phyloP scores from a whole-genome alignment of 306 rosid genomes.

The Myrica gale region DNA sequence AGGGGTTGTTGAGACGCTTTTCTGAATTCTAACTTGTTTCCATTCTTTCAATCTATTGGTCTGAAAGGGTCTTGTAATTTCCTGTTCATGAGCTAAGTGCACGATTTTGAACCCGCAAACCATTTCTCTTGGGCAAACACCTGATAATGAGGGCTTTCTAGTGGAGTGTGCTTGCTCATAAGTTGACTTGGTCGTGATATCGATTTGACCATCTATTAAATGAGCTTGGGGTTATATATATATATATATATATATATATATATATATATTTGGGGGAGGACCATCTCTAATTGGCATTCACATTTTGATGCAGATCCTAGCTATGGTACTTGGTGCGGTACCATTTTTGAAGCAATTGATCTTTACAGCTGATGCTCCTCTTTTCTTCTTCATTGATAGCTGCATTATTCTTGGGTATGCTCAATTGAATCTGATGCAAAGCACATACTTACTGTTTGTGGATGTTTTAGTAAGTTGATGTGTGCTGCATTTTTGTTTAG shows the following conservation, averaged over 20 bases:
- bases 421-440: constrained; percentile 23
- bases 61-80: not conserved
- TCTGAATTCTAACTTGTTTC: not conserved
- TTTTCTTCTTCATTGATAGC: constrained; percentile 94
- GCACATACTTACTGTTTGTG: constrained; percentile 11
- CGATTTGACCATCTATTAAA: too few species aligned
- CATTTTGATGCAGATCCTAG: constrained; percentile 64
- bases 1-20: not conserved
- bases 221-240: too few species aligned
- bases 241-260: too few species aligned
- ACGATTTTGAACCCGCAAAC: not conserved
- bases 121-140: not conserved
- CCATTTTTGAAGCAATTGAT: constrained; percentile 73
- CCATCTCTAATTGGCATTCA: constrained; percentile 21
- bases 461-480: constrained; percentile 8
- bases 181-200: too few species aligned
- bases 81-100: not conserved
- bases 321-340: constrained; percentile 75
- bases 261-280: not conserved
- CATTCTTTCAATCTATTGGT: too few species aligned
- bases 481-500: constrained; percentile 11
- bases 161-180: constrained; percentile 13
- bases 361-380: constrained; percentile 78
- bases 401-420: constrained; percentile 97
- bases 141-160: not conserved